Evolutionary conservation across 805 yeast species (phyloP).

Genomic region (Candida pini): DNA sequence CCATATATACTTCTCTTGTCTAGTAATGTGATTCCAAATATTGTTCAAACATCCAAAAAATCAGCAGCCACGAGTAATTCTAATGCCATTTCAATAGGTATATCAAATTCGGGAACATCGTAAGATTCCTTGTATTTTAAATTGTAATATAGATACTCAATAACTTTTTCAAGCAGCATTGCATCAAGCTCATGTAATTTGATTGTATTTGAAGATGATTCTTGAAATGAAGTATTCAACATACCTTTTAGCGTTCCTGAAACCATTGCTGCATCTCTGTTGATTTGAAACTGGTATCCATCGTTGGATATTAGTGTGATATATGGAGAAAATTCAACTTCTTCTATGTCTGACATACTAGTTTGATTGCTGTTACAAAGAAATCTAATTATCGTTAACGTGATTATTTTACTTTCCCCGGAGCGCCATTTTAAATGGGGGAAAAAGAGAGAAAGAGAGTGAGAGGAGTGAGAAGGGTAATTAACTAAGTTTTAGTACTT

Average conservation of each 20-base stretch:
- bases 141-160: conserved; percentile 79
- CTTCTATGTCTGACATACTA: conserved; percentile 19
- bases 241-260: conserved; percentile 59
- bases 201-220: conserved; percentile 51
- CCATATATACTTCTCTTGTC: not conserved
- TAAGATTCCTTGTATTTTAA: conserved; percentile 58
- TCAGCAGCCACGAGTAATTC: conserved; percentile 93
- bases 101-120: conserved; percentile 77
- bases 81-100: conserved; percentile 91
- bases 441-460: not conserved
- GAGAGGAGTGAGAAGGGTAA: not conserved
- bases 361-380: not conserved
- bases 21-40: not conserved
- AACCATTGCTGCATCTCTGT: conserved; percentile 71
- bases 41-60: conserved; percentile 55
- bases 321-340: conserved; percentile 25
- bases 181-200: conserved; percentile 62
- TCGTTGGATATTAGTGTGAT: conserved; percentile 74
- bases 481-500: not conserved
- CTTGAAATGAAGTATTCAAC: conserved; percentile 53
- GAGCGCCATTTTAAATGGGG: not conserved
- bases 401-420: not conserved
- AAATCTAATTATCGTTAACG: not conserved
- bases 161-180: conserved; percentile 66
- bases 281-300: conserved; percentile 53